These are phyloP conservation scores for Hyphopichia fennica DNA, from an alignment of 1,139 yeast species.

Conservation along the genomic window DNA sequence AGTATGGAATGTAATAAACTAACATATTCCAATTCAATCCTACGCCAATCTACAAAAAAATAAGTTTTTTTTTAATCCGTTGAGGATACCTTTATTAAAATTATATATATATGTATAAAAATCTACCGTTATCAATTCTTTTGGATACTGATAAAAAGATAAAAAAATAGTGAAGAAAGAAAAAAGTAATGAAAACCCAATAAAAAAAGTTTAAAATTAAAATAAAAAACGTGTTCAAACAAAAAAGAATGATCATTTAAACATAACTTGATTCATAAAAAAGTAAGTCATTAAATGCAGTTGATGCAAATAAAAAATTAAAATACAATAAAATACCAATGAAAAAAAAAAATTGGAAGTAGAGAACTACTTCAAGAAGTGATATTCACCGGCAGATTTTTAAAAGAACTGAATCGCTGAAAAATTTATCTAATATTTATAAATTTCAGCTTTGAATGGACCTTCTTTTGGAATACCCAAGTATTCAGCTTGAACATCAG, in stretches of 20 bases:
- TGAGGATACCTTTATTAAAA: conserved; percentile 39
- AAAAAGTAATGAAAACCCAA: conserved; percentile 1
- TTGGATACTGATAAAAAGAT: conserved; percentile 8
- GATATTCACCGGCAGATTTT: conserved; percentile 13
- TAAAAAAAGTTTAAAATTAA: conserved; percentile 3
- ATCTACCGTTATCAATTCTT: conserved; percentile 19
- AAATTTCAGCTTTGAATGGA: conserved; percentile 98
- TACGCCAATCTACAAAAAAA: background rate
- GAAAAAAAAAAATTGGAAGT: conserved; percentile 9
- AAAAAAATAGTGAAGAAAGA: conserved; percentile 11
- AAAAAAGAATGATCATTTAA: conserved; percentile 12
- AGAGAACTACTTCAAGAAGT: conserved; percentile 10
- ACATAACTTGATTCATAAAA: conserved; percentile 12
- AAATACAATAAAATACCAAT: conserved; percentile 11
- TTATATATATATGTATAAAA: conserved; percentile 10
- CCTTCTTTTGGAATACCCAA: conserved; percentile 91
- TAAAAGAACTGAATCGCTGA: conserved; percentile 1
- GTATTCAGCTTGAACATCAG: conserved; percentile 88
- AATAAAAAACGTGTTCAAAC: conserved; percentile 11
- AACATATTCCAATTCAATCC: too few species aligned
- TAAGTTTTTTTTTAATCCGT: conserved; percentile 27
- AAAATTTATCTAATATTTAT: conserved; percentile 75
- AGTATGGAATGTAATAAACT: too few species aligned
- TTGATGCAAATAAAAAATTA: conserved; percentile 44
- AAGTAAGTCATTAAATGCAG: conserved; percentile 42